phyloP scores from a whole-genome alignment of 2,329 filamentous ascomycete genomes.

The Fusarium sp. region DNA sequence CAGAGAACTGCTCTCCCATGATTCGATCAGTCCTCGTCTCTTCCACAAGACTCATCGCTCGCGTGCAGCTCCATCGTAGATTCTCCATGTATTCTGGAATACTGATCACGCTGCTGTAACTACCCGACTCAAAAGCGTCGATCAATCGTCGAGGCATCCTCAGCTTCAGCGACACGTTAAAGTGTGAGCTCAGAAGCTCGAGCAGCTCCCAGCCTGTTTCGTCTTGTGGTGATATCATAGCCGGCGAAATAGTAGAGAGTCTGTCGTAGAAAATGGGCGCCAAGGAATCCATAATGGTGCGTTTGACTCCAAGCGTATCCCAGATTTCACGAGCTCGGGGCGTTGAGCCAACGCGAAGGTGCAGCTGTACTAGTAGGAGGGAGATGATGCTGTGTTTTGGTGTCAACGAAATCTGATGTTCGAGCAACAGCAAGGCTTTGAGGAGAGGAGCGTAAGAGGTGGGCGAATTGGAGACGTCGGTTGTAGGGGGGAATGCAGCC shows the following conservation, averaged over 20 bases:
- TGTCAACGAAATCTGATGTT: constrained; percentile 58
- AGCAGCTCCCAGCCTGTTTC: constrained; percentile 51
- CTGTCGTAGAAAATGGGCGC: constrained; percentile 67
- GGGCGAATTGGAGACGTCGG: constrained; percentile 29
- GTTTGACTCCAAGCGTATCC: constrained; percentile 64
- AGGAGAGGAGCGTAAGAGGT: constrained; percentile 52
- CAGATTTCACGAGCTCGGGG: constrained; percentile 61
- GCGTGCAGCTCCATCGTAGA: constrained; percentile 62
- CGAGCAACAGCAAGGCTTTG: constrained; percentile 62
- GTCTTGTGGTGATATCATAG: constrained; percentile 50
- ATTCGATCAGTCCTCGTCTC: constrained; percentile 59
- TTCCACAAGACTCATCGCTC: constrained; percentile 64
- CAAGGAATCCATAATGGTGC: constrained; percentile 67
- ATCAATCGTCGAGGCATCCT: constrained; percentile 56
- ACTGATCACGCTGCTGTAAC: constrained; percentile 62
- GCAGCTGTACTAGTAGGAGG: constrained; percentile 63
- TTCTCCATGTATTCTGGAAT: constrained; percentile 58
- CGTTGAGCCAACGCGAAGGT: constrained; percentile 62
- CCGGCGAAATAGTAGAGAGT: constrained; percentile 62
- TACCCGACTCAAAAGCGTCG: constrained; percentile 62
- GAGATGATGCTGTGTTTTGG: constrained; percentile 60
- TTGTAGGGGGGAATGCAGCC: constrained; percentile 45
- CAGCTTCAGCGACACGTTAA: constrained; percentile 58
- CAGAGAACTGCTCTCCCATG: constrained; percentile 54
- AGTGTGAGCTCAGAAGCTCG: constrained; percentile 59